phyloP scores from a whole-genome alignment of 2,329 filamentous ascomycete species.

The Tetracladium maxilliforme region DNA sequence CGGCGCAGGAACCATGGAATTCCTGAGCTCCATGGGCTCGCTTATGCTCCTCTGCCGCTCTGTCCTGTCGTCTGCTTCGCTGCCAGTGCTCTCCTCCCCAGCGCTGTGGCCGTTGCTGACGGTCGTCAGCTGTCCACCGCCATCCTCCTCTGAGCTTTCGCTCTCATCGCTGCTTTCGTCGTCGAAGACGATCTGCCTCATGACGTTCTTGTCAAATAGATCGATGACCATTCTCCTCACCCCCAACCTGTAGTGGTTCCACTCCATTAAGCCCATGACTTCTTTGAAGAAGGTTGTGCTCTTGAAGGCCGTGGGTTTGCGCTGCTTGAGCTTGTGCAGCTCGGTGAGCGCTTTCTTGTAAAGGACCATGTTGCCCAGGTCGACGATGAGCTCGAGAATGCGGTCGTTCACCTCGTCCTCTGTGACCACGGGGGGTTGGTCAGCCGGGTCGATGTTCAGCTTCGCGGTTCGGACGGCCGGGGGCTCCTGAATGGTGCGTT shows the following conservation, averaged over 20 bases:
- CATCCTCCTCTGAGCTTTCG: constrained; percentile 5
- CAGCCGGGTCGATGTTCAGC: constrained; percentile 42
- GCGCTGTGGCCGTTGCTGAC: constrained; percentile 21
- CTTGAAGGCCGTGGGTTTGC: constrained; percentile 60
- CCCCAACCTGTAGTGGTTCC: constrained; percentile 76
- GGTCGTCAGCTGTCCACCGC: not conserved
- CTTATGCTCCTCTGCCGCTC: constrained; percentile 41
- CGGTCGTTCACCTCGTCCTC: constrained; percentile 50
- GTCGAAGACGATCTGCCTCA: constrained; percentile 71
- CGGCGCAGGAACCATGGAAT: constrained; percentile 5
- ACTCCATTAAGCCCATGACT: constrained; percentile 72
- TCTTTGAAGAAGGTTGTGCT: constrained; percentile 70
- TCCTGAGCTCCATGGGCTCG: constrained; percentile 16
- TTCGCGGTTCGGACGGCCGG: constrained; percentile 26
- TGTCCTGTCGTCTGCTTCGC: constrained; percentile 24
- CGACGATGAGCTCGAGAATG: constrained; percentile 72
- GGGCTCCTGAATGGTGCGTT: constrained; percentile 20
- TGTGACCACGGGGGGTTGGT: too few relatives aligned
- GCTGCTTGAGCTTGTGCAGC: constrained; percentile 63
- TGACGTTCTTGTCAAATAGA: constrained; percentile 80
- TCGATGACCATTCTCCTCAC: constrained; percentile 86
- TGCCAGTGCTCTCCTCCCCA: constrained; percentile 27
- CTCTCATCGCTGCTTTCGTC: constrained; percentile 34
- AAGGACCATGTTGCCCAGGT: constrained; percentile 85
- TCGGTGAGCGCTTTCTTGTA: constrained; percentile 78